Evolutionary conservation across 2,329 filamentous ascomycete genomes (phyloP).

Genomic region (Curvularia spicifera): DNA sequence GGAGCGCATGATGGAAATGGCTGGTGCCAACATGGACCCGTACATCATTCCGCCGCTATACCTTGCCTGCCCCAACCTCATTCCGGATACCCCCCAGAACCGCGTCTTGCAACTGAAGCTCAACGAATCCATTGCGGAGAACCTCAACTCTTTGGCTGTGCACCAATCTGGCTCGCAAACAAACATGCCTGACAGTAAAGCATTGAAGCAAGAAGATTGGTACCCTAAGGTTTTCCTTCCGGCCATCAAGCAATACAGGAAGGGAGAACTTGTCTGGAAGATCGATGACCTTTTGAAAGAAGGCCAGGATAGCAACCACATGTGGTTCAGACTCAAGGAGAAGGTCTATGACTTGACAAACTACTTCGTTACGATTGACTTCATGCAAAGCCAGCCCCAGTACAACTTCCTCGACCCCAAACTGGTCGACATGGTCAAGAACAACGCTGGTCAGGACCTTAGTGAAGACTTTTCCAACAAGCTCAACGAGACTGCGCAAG

Average conservation of each 20-base stretch:
- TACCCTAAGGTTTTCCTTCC: conserved; percentile 77
- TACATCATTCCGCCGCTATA: conserved; percentile 84
- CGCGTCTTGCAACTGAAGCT: conserved; percentile 63
- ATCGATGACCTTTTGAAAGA: conserved; percentile 65
- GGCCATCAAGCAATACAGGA: conserved; percentile 82
- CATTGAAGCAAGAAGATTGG: conserved; percentile 73
- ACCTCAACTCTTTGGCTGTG: conserved; percentile 60
- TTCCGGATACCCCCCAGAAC: conserved; percentile 54
- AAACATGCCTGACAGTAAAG: conserved; percentile 57
- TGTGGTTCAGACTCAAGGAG: conserved; percentile 80
- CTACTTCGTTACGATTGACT: conserved; percentile 79
- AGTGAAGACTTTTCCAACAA: conserved; percentile 67
- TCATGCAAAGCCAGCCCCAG: conserved; percentile 59
- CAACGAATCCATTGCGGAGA: conserved; percentile 64
- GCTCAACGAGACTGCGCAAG: conserved; percentile 60
- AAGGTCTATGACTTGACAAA: conserved; percentile 88
- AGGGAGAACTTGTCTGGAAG: conserved; percentile 82
- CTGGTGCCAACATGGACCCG: conserved; percentile 77
- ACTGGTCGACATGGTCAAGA: conserved; percentile 71
- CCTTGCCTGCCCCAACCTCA: conserved; percentile 75
- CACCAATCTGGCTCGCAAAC: conserved; percentile 74
- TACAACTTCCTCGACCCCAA: conserved; percentile 77
- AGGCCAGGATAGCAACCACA: conserved; percentile 70
- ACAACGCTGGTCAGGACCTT: conserved; percentile 81
- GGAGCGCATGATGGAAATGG: conserved; percentile 75